phyloP scores from a whole-genome alignment of 495 filamentous ascomycete species.

The Annulohypoxylon nitens region DNA sequence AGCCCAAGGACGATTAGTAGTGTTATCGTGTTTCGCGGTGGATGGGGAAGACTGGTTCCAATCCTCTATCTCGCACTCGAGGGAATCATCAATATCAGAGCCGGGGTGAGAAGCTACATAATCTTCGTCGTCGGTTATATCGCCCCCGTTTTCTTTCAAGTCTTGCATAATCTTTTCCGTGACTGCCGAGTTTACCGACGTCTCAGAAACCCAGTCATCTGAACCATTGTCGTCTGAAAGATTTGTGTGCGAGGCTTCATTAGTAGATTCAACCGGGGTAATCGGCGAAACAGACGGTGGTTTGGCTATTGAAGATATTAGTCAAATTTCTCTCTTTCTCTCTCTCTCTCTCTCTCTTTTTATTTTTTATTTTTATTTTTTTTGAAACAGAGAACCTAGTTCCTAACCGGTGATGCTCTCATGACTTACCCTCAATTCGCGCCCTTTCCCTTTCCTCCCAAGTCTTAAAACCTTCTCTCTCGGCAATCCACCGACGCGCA shows the following conservation, averaged over 20 bases:
- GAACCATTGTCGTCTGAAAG: conserved; percentile 4
- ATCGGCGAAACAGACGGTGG: conserved; percentile 21
- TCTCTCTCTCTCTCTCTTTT: too few species aligned
- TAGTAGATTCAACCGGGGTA: conserved; percentile 8
- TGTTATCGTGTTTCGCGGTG: neutral
- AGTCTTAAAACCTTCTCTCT: conserved; percentile 42
- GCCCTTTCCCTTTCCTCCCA: conserved; percentile 45
- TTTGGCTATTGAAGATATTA: neutral
- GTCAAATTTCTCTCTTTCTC: neutral
- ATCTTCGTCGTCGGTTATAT: conserved; percentile 47
- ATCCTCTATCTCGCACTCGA: conserved; percentile 27
- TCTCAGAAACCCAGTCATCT: conserved; percentile 3
- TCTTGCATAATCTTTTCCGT: conserved; percentile 39
- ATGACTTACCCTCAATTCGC: conserved; percentile 16
- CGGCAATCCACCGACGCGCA: conserved; percentile 49
- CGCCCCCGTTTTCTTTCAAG: conserved; percentile 35
- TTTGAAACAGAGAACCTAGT: neutral
- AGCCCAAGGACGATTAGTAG: conserved; percentile 37
- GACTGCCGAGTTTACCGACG: conserved; percentile 1
- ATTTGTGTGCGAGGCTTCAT: neutral
- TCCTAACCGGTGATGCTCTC: neutral
- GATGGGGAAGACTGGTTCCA: conserved; percentile 17
- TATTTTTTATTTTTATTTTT: too few species aligned
- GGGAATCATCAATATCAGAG: conserved; percentile 32
- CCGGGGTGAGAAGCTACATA: conserved; percentile 35